Evolutionary conservation across 106 monocot genomes (phyloP).

Genomic region (Hemerocallis citrina): DNA sequence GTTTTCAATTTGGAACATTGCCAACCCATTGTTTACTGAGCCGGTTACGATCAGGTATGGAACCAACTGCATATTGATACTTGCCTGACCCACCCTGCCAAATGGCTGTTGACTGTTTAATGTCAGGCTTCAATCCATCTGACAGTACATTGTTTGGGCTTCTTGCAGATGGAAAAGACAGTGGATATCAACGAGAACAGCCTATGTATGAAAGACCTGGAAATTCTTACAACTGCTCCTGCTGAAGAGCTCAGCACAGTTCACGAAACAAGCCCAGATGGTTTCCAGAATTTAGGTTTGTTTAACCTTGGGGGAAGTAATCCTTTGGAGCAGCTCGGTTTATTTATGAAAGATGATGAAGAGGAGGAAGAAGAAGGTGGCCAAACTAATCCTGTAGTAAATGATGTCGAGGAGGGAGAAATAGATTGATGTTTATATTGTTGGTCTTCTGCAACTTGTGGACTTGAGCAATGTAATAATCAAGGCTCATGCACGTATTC

Average conservation of each 20-base stretch:
- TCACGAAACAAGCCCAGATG: conserved; percentile 45
- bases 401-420: conserved; percentile 70
- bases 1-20: too few relatives aligned
- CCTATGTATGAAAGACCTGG: conserved; percentile 62
- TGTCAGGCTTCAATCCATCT: not conserved
- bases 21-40: too few relatives aligned
- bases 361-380: conserved; percentile 65
- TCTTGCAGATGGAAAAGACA: conserved; percentile 74
- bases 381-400: not conserved
- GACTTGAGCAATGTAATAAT: too few relatives aligned
- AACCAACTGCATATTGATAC: too few relatives aligned
- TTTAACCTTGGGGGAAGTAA: conserved; percentile 64
- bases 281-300: conserved; percentile 30
- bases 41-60: too few relatives aligned
- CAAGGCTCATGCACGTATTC: not conserved
- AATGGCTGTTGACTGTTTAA: not conserved
- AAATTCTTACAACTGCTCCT: conserved; percentile 55
- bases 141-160: not conserved
- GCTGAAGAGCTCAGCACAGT: conserved; percentile 41
- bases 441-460: too few relatives aligned
- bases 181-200: conserved; percentile 82
- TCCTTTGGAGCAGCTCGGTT: conserved; percentile 80
- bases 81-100: too few relatives aligned
- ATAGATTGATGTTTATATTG: conserved; percentile 68
- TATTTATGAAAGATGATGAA: conserved; percentile 80